A percentile compares a stretch with the other conserved stretches of the same genome.
Conservation (phyloP, 2,329 filamentous ascomycete species). For the Diaporthe sp. region DNA sequence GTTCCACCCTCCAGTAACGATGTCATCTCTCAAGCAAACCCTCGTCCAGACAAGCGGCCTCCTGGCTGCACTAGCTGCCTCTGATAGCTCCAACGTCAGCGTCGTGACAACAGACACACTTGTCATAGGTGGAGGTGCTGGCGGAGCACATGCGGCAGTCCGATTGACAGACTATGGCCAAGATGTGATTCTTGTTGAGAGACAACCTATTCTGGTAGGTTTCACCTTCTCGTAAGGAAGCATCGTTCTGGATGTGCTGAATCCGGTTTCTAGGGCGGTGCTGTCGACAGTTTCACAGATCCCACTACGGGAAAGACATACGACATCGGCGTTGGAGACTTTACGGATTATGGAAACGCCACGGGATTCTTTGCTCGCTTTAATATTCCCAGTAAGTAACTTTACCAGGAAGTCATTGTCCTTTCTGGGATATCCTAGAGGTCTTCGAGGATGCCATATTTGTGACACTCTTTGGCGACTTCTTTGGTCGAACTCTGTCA, state of each 20-base stretch:
- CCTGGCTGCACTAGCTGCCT: not conserved
- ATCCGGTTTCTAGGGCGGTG: not conserved
- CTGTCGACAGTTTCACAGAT: conserved; percentile 31
- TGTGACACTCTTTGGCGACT: not conserved
- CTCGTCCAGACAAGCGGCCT: conserved; percentile 20
- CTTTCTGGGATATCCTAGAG: too few species aligned
- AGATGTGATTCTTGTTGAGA: conserved; percentile 29
- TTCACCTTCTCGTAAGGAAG: not conserved
- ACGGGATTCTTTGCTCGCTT: conserved; percentile 27
- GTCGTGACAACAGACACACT: conserved; percentile 22
- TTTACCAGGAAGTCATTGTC: not conserved
- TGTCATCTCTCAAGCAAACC: conserved; percentile 14
- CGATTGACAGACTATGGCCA: conserved; percentile 30
- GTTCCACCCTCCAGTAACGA: not conserved
- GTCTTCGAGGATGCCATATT: not conserved
- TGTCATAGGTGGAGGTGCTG: conserved; percentile 34
- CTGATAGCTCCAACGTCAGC: not conserved
- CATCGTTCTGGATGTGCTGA: not conserved
- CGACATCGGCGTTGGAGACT: conserved; percentile 20
- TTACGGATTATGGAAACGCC: conserved; percentile 28
- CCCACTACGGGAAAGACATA: not conserved
- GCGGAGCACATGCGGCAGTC: conserved; percentile 32
- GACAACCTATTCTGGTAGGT: conserved; percentile 16
- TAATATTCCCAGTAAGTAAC: conserved; percentile 12
- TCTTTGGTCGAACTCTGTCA: not conserved